Evolutionary conservation across 768 basidiomycete species (phyloP).

Genomic region (Epithele typhae): DNA sequence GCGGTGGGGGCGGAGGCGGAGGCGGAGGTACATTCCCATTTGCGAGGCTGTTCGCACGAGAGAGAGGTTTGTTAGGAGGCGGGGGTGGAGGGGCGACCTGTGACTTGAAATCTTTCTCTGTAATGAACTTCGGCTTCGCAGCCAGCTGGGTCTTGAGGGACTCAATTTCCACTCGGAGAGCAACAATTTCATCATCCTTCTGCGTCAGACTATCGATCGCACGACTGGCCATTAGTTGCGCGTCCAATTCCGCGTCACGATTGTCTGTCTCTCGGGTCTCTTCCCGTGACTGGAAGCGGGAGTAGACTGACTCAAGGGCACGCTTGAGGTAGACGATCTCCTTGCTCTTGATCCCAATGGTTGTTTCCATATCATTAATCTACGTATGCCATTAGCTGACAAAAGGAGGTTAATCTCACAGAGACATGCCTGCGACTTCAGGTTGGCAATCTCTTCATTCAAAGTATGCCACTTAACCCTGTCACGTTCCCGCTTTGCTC

Average conservation of each 20-base stretch:
- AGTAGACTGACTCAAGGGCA: slow-evolving; percentile 84
- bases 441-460: slow-evolving; percentile 67
- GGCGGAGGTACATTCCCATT: background rate
- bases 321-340: slow-evolving; percentile 75
- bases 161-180: slow-evolving; percentile 46
- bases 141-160: slow-evolving; percentile 48
- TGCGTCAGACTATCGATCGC: slow-evolving; percentile 64
- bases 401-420: background rate
- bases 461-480: slow-evolving; percentile 66
- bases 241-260: slow-evolving; percentile 52
- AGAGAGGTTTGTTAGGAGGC: slow-evolving; percentile 40
- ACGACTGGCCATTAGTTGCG: slow-evolving; percentile 63
- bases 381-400: no score
- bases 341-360: slow-evolving; percentile 55
- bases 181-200: slow-evolving; percentile 62
- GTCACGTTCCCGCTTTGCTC: slow-evolving; percentile 72
- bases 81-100: slow-evolving; percentile 63
- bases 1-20: slow-evolving; percentile 3
- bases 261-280: slow-evolving; percentile 38
- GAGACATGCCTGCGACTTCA: slow-evolving; percentile 54
- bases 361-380: slow-evolving; percentile 50
- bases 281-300: slow-evolving; percentile 61
- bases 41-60: slow-evolving; percentile 17
- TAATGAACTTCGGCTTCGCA: slow-evolving; percentile 45
- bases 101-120: slow-evolving; percentile 70